Conservation (phyloP, 345 rosid species). For the Laguncularia racemosa region DNA sequence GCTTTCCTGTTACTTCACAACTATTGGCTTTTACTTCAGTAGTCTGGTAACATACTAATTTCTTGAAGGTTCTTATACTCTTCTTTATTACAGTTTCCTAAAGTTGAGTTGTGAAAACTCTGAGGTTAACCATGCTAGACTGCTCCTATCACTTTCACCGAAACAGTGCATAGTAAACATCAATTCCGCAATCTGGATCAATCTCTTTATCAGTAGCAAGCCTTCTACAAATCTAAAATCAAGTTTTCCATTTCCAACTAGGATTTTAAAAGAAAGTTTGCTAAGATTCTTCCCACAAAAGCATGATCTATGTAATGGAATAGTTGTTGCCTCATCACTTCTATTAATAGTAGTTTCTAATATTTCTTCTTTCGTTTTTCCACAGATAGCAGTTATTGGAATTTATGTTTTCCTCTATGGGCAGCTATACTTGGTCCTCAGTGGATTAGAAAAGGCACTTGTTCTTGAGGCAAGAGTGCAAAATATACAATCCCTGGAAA, state of each 20-base stretch:
- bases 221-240: too few species aligned
- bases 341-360: not conserved
- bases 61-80: not conserved
- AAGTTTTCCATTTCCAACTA: too few species aligned
- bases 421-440: conserved; percentile 88
- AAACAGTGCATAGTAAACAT: too few species aligned
- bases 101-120: not conserved
- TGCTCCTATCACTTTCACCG: too few species aligned
- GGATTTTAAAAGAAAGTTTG: too few species aligned
- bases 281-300: too few species aligned
- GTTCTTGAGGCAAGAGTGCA: conserved; percentile 63
- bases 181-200: too few species aligned
- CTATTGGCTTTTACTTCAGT: conserved; percentile 90
- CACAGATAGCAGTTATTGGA: conserved; percentile 77
- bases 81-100: not conserved
- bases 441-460: conserved; percentile 79
- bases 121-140: not conserved
- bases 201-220: too few species aligned
- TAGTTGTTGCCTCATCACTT: not conserved
- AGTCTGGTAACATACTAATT: conserved; percentile 53
- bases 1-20: conserved; percentile 94
- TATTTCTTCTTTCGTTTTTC: conserved; percentile 5
- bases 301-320: not conserved
- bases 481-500: conserved; percentile 76
- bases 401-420: conserved; percentile 88